phyloP scores from a whole-genome alignment of 1,139 yeast genomes.

The Sugiyamaella novakii region DNA sequence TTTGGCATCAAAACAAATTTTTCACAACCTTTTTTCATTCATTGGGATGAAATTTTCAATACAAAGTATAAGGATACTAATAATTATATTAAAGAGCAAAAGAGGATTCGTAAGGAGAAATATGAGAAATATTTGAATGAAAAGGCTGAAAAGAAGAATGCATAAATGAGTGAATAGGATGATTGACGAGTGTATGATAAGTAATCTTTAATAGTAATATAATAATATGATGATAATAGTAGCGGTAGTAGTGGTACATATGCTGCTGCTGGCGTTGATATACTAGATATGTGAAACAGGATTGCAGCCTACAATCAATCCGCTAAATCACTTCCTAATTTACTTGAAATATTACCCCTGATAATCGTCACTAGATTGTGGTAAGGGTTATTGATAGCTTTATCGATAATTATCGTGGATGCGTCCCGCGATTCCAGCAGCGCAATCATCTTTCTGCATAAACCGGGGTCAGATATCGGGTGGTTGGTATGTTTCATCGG shows the following conservation, averaged over 20 bases:
- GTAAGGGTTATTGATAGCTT: conserved; percentile 7
- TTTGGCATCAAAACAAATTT: conserved; percentile 94
- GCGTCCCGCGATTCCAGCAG: conserved; percentile 6
- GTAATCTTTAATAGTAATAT: not conserved
- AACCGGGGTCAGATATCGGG: too few species aligned
- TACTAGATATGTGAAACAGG: too few species aligned
- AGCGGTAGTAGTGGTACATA: too few species aligned
- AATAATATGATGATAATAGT: not conserved
- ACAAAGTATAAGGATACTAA: conserved; percentile 65
- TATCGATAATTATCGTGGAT: not conserved
- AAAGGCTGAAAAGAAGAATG: conserved; percentile 6
- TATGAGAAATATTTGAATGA: conserved; percentile 18
- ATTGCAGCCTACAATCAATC: too few species aligned
- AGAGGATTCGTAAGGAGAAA: conserved; percentile 36
- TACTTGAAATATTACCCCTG: too few species aligned
- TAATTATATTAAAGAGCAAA: conserved; percentile 41
- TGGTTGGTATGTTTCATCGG: too few species aligned
- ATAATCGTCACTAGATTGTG: not conserved
- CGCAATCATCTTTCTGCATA: too few species aligned
- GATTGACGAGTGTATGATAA: not conserved
- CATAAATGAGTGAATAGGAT: not conserved
- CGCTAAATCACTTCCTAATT: too few species aligned
- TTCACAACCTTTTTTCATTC: conserved; percentile 94
- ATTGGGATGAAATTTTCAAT: conserved; percentile 78
- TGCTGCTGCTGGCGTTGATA: too few species aligned